A percentile compares a stretch with the other conserved stretches of the same genome.
phyloP scores from a whole-genome alignment of 306 rosid genomes.

The Ormosia semicastrata region DNA sequence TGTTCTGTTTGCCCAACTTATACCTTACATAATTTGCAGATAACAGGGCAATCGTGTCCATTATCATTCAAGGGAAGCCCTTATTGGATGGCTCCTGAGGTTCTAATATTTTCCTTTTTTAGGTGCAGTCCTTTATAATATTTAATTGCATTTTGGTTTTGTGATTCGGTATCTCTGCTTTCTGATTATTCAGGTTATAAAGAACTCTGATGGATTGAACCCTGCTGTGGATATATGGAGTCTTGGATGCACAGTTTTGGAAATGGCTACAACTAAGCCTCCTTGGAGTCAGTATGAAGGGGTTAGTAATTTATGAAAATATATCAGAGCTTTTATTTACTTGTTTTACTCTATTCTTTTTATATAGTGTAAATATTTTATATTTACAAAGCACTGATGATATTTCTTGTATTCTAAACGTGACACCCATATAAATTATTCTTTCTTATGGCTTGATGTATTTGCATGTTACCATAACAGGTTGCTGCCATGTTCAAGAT shows the following conservation, averaged over 20 bases:
- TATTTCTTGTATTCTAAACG: constrained; percentile 20
- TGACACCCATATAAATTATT: neutral
- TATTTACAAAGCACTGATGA: neutral
- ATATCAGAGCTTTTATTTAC: neutral
- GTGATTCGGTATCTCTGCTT: constrained; percentile 16
- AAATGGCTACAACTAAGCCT: constrained; percentile 98
- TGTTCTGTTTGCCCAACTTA: constrained; percentile 30
- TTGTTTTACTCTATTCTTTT: neutral
- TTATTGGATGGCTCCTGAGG: constrained; percentile 99
- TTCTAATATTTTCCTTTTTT: constrained; percentile 30
- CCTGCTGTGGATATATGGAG: constrained; percentile 99
- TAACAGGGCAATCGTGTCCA: constrained; percentile 85
- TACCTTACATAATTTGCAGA: constrained; percentile 52
- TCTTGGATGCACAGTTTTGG: constrained; percentile 99
- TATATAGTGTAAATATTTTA: neutral
- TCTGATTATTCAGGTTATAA: constrained; percentile 69
- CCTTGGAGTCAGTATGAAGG: constrained; percentile 99
- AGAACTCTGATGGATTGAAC: constrained; percentile 75
- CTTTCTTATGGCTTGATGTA: constrained; percentile 30
- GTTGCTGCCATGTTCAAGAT: constrained; percentile 99
- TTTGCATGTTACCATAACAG: constrained; percentile 44
- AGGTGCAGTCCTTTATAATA: neutral
- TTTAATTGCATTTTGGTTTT: constrained; percentile 24
- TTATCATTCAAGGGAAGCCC: constrained; percentile 98
- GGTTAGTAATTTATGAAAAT: constrained; percentile 54